A percentile compares a stretch with the other conserved stretches of the same genome.
These are phyloP conservation scores for Juncus effusus DNA, from an alignment of 176 grass and related monocot species.

Conservation along the genomic window DNA sequence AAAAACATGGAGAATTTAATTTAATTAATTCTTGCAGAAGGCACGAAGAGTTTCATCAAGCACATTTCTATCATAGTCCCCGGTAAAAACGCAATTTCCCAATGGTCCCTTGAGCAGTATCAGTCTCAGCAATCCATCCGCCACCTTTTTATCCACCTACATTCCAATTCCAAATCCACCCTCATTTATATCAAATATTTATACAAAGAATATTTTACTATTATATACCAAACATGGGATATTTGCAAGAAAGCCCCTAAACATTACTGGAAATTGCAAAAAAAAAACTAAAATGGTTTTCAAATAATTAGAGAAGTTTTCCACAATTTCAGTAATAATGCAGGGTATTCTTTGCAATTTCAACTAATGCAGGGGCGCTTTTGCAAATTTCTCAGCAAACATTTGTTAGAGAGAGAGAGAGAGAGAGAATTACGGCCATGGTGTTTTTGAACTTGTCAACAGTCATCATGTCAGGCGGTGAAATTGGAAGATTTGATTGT, in stretches of 20 bases:
- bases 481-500: conserved; percentile 68
- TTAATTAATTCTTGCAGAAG: conserved; percentile 57
- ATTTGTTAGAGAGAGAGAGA: neutral
- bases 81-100: conserved; percentile 84
- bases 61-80: conserved; percentile 75
- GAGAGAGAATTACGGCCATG: conserved; percentile 67
- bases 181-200: too few relatives aligned
- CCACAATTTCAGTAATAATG: neutral
- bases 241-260: too few relatives aligned
- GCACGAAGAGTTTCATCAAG: conserved; percentile 76
- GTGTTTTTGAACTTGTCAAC: conserved; percentile 83
- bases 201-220: too few relatives aligned
- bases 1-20: neutral
- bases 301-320: neutral
- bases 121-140: conserved; percentile 86
- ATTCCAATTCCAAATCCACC: neutral
- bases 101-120: conserved; percentile 88
- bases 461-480: conserved; percentile 77
- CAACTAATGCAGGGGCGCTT: too few relatives aligned
- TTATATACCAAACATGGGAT: too few relatives aligned
- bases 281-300: neutral
- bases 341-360: too few relatives aligned
- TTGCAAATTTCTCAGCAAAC: too few relatives aligned
- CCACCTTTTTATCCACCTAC: conserved; percentile 99
- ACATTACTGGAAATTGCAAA: neutral